Conservation (phyloP, 73 alveolate species). For the Effrenium voratum region DNA sequence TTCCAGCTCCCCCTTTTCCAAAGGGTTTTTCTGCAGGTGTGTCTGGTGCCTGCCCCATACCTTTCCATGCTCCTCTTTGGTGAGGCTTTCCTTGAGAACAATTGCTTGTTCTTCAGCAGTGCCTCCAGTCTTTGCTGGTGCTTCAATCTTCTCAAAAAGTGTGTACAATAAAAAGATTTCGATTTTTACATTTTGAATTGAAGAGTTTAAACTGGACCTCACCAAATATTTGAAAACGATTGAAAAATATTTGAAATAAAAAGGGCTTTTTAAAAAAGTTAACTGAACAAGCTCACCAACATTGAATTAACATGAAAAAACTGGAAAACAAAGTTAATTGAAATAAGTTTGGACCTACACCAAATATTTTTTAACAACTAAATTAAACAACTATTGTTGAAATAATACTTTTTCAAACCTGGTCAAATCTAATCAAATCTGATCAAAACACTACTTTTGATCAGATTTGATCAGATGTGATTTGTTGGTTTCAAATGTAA, state of each 20-base stretch:
- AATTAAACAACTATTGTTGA: not conserved
- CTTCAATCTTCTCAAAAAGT: slow-evolving; percentile 1
- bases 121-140: not conserved
- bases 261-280: not conserved
- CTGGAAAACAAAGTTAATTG: not conserved
- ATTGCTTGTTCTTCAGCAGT: not conserved
- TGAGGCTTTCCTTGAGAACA: not conserved
- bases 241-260: not conserved
- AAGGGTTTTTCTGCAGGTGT: not conserved
- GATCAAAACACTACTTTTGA: not conserved
- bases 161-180: too few species aligned
- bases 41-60: slow-evolving; percentile 19
- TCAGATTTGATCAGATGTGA: not conserved
- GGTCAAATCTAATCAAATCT: not conserved
- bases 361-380: not conserved
- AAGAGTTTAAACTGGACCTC: not conserved
- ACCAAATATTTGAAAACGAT: not conserved
- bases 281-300: not conserved
- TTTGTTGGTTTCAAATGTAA: too few species aligned
- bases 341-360: not conserved
- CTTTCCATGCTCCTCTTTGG: not conserved
- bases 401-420: not conserved
- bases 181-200: too few species aligned
- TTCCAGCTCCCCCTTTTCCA: slow-evolving; percentile 8
- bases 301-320: not conserved